Conservation (phyloP, 2,329 filamentous ascomycete species). For the Beauveria brongniartii region DNA sequence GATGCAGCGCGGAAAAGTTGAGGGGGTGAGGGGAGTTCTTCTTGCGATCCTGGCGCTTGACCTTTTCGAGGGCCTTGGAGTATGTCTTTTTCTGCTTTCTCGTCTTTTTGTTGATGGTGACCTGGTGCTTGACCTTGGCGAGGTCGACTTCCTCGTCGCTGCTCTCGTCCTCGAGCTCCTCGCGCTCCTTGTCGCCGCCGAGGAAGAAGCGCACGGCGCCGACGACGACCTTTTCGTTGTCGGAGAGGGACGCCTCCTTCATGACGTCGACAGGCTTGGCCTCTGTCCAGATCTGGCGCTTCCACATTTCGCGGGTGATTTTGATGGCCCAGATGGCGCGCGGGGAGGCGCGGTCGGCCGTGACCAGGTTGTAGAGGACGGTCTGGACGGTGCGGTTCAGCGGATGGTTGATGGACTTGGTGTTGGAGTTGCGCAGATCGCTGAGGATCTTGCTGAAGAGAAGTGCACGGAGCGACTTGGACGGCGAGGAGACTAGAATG, state of each 20-base stretch:
- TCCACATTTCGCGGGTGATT: conserved; percentile 92
- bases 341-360: conserved; percentile 72
- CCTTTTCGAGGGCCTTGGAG: conserved; percentile 70
- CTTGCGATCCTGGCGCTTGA: conserved; percentile 78
- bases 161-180: conserved; percentile 84
- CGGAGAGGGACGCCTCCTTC: conserved; percentile 82
- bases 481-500: conserved; percentile 82
- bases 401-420: conserved; percentile 80
- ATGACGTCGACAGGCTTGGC: conserved; percentile 94
- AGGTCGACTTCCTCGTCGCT: conserved; percentile 76
- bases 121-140: conserved; percentile 72
- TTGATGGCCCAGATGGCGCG: conserved; percentile 96
- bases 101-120: conserved; percentile 91
- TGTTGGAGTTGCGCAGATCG: conserved; percentile 81
- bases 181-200: conserved; percentile 89
- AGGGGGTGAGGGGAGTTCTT: conserved; percentile 80
- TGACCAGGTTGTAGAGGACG: conserved; percentile 84
- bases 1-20: conserved; percentile 92
- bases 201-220: conserved; percentile 91
- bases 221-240: conserved; percentile 87
- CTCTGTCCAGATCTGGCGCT: conserved; percentile 91
- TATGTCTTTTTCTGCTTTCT: conserved; percentile 77
- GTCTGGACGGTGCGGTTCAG: conserved; percentile 91
- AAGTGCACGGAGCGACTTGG: conserved; percentile 76
- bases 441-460: conserved; percentile 86